These are phyloP conservation scores for Echium plantagineum DNA, from an alignment of 257 asterid species.

Conservation along the genomic window DNA sequence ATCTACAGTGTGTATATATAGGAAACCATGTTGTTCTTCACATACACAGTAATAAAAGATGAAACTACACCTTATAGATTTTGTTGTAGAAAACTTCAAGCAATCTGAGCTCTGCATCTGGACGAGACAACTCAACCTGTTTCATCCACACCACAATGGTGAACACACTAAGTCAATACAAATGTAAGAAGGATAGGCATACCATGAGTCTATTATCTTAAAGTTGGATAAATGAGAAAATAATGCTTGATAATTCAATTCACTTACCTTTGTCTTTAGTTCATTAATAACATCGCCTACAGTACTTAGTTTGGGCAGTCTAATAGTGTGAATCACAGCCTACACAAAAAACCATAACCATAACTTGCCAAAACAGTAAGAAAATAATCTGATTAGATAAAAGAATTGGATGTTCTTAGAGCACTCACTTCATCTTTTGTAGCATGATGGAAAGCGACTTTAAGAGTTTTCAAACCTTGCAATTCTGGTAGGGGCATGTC, in stretches of 20 bases:
- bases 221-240: not conserved
- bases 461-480: conserved; percentile 80
- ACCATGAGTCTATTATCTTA: not conserved
- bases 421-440: conserved; percentile 74
- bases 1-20: too few relatives aligned
- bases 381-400: not conserved
- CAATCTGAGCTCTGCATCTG: conserved; percentile 51
- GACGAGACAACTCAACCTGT: conserved; percentile 53
- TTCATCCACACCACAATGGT: not conserved
- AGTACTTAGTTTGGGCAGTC: conserved; percentile 74
- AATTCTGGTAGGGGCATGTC: conserved; percentile 91
- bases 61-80: conserved; percentile 43
- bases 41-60: conserved; percentile 9
- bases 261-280: conserved; percentile 50
- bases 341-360: conserved; percentile 23
- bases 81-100: conserved; percentile 52
- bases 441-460: conserved; percentile 81
- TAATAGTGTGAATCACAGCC: conserved; percentile 61
- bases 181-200: not conserved
- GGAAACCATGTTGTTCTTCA: not conserved
- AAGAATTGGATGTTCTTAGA: not conserved
- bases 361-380: conserved; percentile 3
- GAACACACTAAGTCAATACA: not conserved
- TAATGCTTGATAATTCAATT: not conserved
- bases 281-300: conserved; percentile 70